phyloP scores from a whole-genome alignment of 805 yeast species.

The Suhomyces sp. region DNA sequence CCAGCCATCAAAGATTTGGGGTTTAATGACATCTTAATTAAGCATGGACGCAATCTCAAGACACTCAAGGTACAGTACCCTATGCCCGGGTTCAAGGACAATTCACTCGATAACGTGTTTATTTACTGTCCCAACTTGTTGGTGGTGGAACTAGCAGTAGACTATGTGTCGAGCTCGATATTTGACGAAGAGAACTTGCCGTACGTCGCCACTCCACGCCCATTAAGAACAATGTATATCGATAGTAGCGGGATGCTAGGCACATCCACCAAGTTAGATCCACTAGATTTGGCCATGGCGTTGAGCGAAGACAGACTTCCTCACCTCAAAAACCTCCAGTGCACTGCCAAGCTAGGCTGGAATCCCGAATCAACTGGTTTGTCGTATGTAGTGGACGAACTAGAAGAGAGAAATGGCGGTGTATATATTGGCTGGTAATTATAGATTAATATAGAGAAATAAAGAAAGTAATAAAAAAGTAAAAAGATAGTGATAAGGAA shows the following conservation, averaged over 20 bases:
- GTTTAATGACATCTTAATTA: constrained; percentile 55
- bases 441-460: not conserved
- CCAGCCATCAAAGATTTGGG: constrained; percentile 70
- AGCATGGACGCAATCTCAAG: constrained; percentile 64
- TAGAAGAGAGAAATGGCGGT: constrained; percentile 80
- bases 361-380: constrained; percentile 47
- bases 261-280: constrained; percentile 76
- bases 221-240: constrained; percentile 61
- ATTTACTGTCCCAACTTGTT: constrained; percentile 71
- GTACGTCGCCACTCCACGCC: constrained; percentile 30
- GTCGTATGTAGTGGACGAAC: constrained; percentile 53
- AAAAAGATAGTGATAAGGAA: too few relatives aligned
- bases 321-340: constrained; percentile 54
- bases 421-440: constrained; percentile 47
- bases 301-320: constrained; percentile 77
- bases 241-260: constrained; percentile 88
- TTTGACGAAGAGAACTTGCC: constrained; percentile 34
- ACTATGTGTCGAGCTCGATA: constrained; percentile 56
- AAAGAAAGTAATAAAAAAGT: not conserved
- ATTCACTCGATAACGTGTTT: constrained; percentile 72
- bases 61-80: constrained; percentile 77
- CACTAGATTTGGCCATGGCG: constrained; percentile 86
- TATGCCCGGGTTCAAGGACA: constrained; percentile 71
- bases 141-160: constrained; percentile 69
- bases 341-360: constrained; percentile 87